Percentiles rank a stretch among this genome's conserved stretches.
Conservation (phyloP, 129 eudicot species). For the Sambucus nigra region DNA sequence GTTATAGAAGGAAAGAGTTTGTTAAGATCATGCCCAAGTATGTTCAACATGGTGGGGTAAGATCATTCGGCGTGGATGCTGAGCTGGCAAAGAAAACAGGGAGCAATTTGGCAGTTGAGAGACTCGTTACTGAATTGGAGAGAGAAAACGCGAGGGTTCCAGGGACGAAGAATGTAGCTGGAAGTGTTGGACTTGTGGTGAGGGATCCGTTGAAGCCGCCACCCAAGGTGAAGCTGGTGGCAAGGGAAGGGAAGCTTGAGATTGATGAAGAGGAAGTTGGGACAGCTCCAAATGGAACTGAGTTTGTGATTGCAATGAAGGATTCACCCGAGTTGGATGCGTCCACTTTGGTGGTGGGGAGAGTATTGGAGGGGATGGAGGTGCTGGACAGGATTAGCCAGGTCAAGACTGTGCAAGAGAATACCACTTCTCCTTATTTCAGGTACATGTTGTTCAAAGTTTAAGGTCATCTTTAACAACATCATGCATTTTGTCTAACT, state of each 20-base stretch:
- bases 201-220: slow-evolving; percentile 84
- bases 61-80: slow-evolving; percentile 90
- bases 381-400: slow-evolving; percentile 59
- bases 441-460: slow-evolving; percentile 33
- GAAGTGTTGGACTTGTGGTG: slow-evolving; percentile 65
- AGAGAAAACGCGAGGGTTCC: slow-evolving; percentile 30
- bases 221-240: slow-evolving; percentile 83
- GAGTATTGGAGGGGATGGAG: slow-evolving; percentile 79
- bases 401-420: slow-evolving; percentile 87
- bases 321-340: slow-evolving; percentile 84
- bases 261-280: slow-evolving; percentile 82
- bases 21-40: slow-evolving; percentile 71
- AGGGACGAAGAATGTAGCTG: slow-evolving; percentile 64
- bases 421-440: slow-evolving; percentile 93
- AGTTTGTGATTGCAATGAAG: slow-evolving; percentile 57
- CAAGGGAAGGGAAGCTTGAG: slow-evolving; percentile 73
- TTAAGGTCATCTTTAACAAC: too few species aligned
- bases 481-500: too few species aligned
- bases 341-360: slow-evolving; percentile 70
- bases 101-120: slow-evolving; percentile 37
- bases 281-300: slow-evolving; percentile 78
- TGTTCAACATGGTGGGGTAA: slow-evolving; percentile 86
- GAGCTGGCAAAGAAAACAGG: slow-evolving; percentile 72
- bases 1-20: slow-evolving; percentile 84
- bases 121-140: slow-evolving; percentile 50